Evolutionary conservation across 1,284 basidiomycete species (phyloP).

Genomic region (Cryptococcus sp.): DNA sequence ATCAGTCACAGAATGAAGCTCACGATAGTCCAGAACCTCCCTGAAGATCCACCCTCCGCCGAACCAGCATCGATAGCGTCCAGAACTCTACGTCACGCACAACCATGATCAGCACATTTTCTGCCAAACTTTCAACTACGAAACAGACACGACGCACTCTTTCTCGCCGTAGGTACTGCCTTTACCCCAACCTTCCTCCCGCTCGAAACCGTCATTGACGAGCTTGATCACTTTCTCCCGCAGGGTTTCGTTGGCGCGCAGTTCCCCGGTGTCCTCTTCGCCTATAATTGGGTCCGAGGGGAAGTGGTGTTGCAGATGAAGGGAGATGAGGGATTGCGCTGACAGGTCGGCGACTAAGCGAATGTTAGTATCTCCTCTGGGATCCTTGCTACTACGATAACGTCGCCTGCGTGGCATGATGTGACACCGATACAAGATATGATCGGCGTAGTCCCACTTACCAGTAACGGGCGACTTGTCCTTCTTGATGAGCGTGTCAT

Average conservation of each 20-base stretch:
- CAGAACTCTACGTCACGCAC: constrained; percentile 61
- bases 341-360: constrained; percentile 80
- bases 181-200: constrained; percentile 45
- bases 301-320: constrained; percentile 74
- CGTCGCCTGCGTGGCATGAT: neutral
- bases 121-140: constrained; percentile 18
- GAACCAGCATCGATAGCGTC: constrained; percentile 85
- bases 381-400: neutral
- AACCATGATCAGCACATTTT: constrained; percentile 26
- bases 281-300: constrained; percentile 88
- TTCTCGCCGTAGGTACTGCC: constrained; percentile 42
- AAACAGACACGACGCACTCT: constrained; percentile 52
- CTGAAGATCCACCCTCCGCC: constrained; percentile 70
- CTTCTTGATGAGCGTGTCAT: constrained; percentile 84
- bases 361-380: neutral
- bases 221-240: constrained; percentile 74
- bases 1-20: constrained; percentile 46
- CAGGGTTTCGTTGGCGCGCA: constrained; percentile 63
- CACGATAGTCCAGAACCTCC: constrained; percentile 63
- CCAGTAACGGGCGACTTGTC: constrained; percentile 97
- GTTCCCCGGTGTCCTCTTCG: constrained; percentile 87
- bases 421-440: neutral
- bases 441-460: constrained; percentile 46
- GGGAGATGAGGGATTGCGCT: constrained; percentile 82
- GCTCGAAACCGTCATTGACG: constrained; percentile 74